Conservation (phyloP, 2,329 filamentous ascomycete species). For the Metarhizium brunneum region DNA sequence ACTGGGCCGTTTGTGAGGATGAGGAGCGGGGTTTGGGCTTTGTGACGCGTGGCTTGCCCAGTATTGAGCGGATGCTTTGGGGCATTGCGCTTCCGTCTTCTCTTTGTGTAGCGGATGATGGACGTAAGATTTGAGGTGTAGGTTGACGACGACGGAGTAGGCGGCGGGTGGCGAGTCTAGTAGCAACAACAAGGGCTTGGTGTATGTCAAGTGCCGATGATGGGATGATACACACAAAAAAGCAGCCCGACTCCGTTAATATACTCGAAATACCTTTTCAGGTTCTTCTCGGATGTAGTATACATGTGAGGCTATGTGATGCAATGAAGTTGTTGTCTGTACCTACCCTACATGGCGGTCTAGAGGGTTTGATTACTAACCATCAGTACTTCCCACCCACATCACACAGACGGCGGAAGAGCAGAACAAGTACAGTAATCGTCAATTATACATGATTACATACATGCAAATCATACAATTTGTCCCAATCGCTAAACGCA, state of each 20-base stretch:
- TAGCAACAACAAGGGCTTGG: not conserved
- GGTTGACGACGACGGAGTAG: too few species aligned
- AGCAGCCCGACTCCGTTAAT: too few species aligned
- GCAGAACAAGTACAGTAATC: too few species aligned
- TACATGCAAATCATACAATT: not conserved
- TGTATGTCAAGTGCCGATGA: too few species aligned
- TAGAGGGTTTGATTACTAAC: too few species aligned
- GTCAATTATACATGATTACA: not conserved
- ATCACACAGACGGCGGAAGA: too few species aligned
- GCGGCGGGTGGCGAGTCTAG: not conserved
- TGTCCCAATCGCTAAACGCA: not conserved
- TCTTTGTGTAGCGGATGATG: not conserved
- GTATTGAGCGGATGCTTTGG: constrained; percentile 26
- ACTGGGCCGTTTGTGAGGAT: constrained; percentile 8
- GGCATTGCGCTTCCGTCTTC: constrained; percentile 14
- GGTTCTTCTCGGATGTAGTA: too few species aligned
- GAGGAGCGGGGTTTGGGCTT: constrained; percentile 17
- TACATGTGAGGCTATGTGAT: too few species aligned
- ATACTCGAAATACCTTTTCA: too few species aligned
- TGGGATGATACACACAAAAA: too few species aligned
- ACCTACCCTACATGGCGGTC: not conserved
- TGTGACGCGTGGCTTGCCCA: constrained; percentile 26
- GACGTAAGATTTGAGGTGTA: not conserved
- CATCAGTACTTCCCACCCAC: too few species aligned
- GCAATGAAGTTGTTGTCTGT: not conserved